Percentiles rank a stretch among this genome's conserved stretches.
phyloP scores from a whole-genome alignment of 2,329 filamentous ascomycete species.

The Dryadomyces quercus-mongolicae region DNA sequence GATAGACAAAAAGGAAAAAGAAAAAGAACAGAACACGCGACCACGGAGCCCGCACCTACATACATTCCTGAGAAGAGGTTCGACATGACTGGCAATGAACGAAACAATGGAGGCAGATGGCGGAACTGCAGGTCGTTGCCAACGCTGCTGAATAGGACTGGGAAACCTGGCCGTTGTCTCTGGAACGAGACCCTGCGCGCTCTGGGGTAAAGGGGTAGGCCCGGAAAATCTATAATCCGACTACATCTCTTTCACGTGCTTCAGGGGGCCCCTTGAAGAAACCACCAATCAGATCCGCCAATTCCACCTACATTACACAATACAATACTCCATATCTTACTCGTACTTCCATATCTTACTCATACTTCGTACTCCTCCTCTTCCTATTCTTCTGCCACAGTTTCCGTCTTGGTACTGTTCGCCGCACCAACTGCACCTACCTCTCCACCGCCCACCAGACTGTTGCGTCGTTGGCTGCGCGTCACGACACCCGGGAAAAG shows the following conservation, averaged over 20 bases:
- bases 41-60: not conserved
- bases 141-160: not conserved
- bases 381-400: too few relatives aligned
- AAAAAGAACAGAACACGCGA: not conserved
- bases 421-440: too few relatives aligned
- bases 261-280: not conserved
- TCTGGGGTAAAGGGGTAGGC: not conserved
- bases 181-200: not conserved
- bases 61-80: not conserved
- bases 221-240: not conserved
- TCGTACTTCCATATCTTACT: too few relatives aligned
- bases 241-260: not conserved
- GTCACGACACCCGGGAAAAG: constrained; percentile 57
- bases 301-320: too few relatives aligned
- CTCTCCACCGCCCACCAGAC: constrained; percentile 20
- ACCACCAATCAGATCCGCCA: too few relatives aligned
- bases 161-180: not conserved
- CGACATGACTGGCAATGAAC: not conserved
- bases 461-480: constrained; percentile 32
- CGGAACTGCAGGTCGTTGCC: not conserved
- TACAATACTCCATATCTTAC: too few relatives aligned
- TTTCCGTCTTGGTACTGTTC: too few relatives aligned
- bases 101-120: not conserved
- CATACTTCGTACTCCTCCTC: not conserved
- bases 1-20: not conserved